phyloP scores from a whole-genome alignment of 768 basidiomycete genomes.

The Grammothele lineata region DNA sequence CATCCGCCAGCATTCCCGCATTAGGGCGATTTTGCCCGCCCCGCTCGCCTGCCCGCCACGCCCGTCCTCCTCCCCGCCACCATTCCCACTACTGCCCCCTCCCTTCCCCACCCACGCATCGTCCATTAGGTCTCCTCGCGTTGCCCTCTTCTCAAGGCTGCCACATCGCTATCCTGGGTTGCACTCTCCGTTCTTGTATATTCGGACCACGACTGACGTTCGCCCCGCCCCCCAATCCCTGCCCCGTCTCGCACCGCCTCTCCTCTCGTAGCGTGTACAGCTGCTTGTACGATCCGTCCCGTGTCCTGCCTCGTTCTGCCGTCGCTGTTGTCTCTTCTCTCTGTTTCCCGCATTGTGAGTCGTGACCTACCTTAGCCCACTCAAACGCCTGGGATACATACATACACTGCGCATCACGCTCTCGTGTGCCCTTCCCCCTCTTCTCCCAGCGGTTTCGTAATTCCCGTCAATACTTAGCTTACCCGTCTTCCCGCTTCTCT shows the following conservation, averaged over 20 bases:
- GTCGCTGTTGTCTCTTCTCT: slow-evolving; percentile 15
- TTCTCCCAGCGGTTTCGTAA: slow-evolving; percentile 15
- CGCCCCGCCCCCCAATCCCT: background rate
- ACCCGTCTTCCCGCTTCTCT: too few species aligned
- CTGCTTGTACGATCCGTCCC: slow-evolving; percentile 21
- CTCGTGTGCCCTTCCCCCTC: too few species aligned
- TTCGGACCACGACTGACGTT: slow-evolving; percentile 16
- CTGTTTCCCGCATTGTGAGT: too few species aligned
- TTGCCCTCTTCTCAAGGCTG: slow-evolving; percentile 9
- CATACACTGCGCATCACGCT: too few species aligned
- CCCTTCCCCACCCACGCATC: too few species aligned
- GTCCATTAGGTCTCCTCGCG: slow-evolving; percentile 15
- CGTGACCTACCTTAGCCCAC: too few species aligned
- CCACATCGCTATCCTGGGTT: slow-evolving; percentile 16
- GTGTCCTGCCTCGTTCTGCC: background rate
- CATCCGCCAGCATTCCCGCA: background rate
- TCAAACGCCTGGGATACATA: too few species aligned
- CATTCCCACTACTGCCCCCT: background rate
- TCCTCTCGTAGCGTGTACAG: slow-evolving; percentile 18
- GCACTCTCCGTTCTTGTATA: slow-evolving; percentile 16
- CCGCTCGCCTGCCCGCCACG: too few species aligned
- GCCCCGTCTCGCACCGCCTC: background rate
- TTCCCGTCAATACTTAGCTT: slow-evolving; percentile 13
- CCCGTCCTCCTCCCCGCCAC: background rate
- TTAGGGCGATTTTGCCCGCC: slow-evolving; percentile 6